Evolutionary conservation across 2,329 filamentous ascomycete genomes (phyloP).

Genomic region (Penicillium sclerotiorum): DNA sequence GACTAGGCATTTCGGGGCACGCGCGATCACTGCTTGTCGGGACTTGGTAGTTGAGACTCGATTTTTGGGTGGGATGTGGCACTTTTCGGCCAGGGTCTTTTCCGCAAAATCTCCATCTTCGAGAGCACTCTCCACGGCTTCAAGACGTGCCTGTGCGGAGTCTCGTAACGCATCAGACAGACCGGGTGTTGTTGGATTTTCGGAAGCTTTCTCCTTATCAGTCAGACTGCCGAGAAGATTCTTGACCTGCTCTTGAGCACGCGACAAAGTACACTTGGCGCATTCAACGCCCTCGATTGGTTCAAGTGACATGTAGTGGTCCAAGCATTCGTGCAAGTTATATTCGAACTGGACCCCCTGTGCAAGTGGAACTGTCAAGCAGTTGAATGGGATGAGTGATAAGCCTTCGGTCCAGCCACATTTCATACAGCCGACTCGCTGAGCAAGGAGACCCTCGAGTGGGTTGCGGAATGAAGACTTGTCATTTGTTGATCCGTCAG

Average conservation of each 20-base stretch:
- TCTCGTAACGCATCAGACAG: constrained; percentile 42
- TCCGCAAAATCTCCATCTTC: constrained; percentile 80
- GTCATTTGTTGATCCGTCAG: constrained; percentile 19
- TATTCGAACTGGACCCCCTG: constrained; percentile 65
- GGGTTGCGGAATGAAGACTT: constrained; percentile 64
- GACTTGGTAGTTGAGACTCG: constrained; percentile 81
- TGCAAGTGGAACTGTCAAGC: constrained; percentile 83
- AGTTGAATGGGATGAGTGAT: constrained; percentile 91
- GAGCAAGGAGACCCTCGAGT: constrained; percentile 82
- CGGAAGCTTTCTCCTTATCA: constrained; percentile 37
- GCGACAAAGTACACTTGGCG: constrained; percentile 80
- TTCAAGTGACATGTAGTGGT: constrained; percentile 83
- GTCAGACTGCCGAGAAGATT: constrained; percentile 46
- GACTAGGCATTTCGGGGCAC: constrained; percentile 76
- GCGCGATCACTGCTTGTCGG: constrained; percentile 81
- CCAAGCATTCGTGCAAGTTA: constrained; percentile 75
- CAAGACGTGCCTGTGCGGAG: constrained; percentile 58
- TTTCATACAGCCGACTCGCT: constrained; percentile 81
- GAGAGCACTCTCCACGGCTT: constrained; percentile 69
- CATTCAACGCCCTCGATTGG: constrained; percentile 88
- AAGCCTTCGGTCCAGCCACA: constrained; percentile 88
- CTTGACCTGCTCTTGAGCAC: constrained; percentile 57
- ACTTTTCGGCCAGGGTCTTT: constrained; percentile 63
- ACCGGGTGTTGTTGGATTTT: constrained; percentile 26
- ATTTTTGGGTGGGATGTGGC: constrained; percentile 67